These are phyloP conservation scores for Hericium coralloides DNA, from an alignment of 768 basidiomycete genomes.

Conservation along the genomic window DNA sequence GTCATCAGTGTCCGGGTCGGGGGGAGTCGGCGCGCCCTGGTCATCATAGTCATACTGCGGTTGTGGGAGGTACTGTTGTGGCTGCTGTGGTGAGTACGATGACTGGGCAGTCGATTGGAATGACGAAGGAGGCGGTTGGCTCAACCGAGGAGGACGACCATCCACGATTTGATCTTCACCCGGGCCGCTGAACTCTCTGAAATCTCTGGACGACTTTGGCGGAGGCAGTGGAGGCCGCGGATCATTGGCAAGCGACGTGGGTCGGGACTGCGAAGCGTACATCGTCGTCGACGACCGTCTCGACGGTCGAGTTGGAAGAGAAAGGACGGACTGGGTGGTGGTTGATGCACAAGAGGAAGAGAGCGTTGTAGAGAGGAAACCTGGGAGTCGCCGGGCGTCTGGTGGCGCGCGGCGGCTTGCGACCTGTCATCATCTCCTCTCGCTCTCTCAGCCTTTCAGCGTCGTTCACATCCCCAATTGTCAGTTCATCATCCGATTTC, in stretches of 20 bases:
- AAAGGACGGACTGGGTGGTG: neutral
- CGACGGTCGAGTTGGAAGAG: neutral
- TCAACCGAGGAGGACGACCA: neutral
- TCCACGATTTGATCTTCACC: neutral
- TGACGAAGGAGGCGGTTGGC: neutral
- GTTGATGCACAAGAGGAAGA: too few species aligned
- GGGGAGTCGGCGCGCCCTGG: constrained; percentile 7
- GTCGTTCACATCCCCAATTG: too few species aligned
- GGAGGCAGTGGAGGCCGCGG: neutral
- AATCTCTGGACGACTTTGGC: neutral
- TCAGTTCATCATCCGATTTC: too few species aligned
- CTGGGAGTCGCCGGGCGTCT: too few species aligned
- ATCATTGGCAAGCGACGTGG: neutral
- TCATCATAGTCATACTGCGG: constrained; percentile 3
- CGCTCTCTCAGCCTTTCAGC: too few species aligned
- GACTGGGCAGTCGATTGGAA: neutral
- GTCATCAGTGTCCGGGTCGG: constrained; percentile 5
- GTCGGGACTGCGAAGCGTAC: neutral
- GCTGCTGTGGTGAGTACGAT: constrained; percentile 1
- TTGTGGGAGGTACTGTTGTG: constrained; percentile 7
- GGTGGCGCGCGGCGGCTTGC: too few species aligned
- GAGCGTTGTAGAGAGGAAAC: too few species aligned
- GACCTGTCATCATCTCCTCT: too few species aligned
- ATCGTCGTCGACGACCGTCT: neutral
- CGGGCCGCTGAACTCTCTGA: neutral